Evolutionary conservation across 345 rosid genomes (phyloP), one percentile per base, ranked within the genome.

Genomic region (Sonneratia alba): DNA sequence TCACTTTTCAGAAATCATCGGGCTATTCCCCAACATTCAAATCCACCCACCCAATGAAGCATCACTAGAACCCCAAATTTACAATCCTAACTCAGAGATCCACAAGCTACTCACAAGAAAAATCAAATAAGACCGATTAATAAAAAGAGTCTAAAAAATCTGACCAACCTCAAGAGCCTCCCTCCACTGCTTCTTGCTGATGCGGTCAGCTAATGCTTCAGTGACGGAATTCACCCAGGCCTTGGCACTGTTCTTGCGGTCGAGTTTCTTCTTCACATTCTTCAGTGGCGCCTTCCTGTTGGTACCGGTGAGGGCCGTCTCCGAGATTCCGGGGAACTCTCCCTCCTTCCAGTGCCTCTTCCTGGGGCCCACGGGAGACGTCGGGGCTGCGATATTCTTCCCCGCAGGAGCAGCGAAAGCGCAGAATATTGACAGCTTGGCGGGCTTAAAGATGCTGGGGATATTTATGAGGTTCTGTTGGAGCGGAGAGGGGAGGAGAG

Each of bases 181-280:
- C 62, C 76, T 59, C 97, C 96, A 91, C 63, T 87, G 90, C 77
- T 89, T 94, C 79, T 87, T 89, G 67, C 79, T 83, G 78, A 94
- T 87, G 78, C 67, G 79, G 70, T 91, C 94, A 43, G 96, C 87
- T 62, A 94, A 82, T 56, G 86, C 76, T 76, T 91, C 98, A 9
- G 98, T 85, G 74, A 91, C 96, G 66, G 96, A 88, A 82, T 70
- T 78, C 69, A 47, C 95, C 95, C 97, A 91, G 40, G 91, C 98
- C 68, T 77, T 89, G 76, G 96, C 84, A 49, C 84, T 78, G 74
- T 71, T 67, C 82, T 83, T 86, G 63, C 80, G 82, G 70, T 94
- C 96, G 12, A 87, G 73, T 74, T 85, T 91, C 87, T 91, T 91
- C 81, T 89, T 91, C 69, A 89, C 74, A 64, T 85, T 89, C 77